Evolutionary conservation across 169 alveolate genomes (phyloP), one percentile per base, ranked within the genome.

Genomic region (Plasmodium adleri): DNA sequence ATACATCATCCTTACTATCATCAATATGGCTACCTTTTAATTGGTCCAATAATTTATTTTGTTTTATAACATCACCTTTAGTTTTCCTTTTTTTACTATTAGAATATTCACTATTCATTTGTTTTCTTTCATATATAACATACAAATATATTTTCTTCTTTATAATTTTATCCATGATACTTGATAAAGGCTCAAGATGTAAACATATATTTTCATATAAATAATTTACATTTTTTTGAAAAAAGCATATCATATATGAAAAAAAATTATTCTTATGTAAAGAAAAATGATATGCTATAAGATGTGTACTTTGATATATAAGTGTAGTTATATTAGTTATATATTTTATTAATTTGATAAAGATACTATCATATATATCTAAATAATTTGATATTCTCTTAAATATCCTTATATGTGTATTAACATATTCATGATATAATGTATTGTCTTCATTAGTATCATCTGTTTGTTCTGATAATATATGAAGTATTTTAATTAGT

Each of bases 351-450:
- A 83, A 17, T 62, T 67, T 70, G 20, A 83, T 68, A 70, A 83
- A 83, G n/a, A 83, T 43, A 49, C 10, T 58, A 13, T 59, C 74
- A 17, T 43, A 58, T 43, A 45, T 56, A 43, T 67, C 39, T 45
- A 73, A 28, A 72, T 43, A 28, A 8, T 6, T 32, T 12, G 64
- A 15, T 60, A 83, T 56, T 56, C 45, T 83, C 22, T 45, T 67
- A 68, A 83, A 83, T 22, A 83, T 83, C 47, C 64, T 83, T n/a
- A 83, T 83, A 56, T 83, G 91, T 9, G 59, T 83, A 26, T 71
- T 63, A 6, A 83, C 66, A 43, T 64, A 78, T 43, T 78, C 63
- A 22, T 17, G 7, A n/a, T 64, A 59, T 15, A 32, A 0, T 56
- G 9, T 52, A 49, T 52, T 45, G 10, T 67, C 47, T 20, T 22